Base-by-base conservation (phyloP, 352 stramenopile genomes). In the Phytophthora ohioensis region DNA sequence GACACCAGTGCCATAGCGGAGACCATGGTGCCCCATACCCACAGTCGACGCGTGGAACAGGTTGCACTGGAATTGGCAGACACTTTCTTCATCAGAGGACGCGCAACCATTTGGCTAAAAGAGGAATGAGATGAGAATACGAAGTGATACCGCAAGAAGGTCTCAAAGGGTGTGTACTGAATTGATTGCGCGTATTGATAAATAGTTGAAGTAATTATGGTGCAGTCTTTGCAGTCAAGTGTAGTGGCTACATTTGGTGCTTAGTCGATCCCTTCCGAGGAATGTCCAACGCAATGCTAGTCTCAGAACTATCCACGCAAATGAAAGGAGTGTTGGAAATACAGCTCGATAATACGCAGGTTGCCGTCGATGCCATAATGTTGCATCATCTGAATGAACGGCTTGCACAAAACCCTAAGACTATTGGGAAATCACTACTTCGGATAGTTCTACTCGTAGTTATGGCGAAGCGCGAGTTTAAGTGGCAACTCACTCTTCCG, bases 1-100 rank as follows among this genome's bases (percentile, higher is more conserved):
- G 60, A 63, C 39, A 71, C 61, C 4, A 75, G 9, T 4, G 43
- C 42, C 34, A 67, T 63, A 55, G 43, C 61, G 11, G 42, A 67
- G 61, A 71, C 67, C 55, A 75, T 55, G 3, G 11, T 51, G 17
- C 34, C 61, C 67, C 54, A 64, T 0, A 71, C 8, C 53, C 63
- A 69, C 7, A 71, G 11, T 39, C 67, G 52, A 11, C 46, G 63
- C 27, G 43, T 70, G 10, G 61, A 71, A 36, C 60, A 56, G 11
- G 49, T 43, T 53, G 64, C 30, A 36, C 41, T 52, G 32, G 64
- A 57, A 56, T 48, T 34, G 30, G 39, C 11, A 3, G 32, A n/a
- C 10, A 49, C 27, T 11, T 61, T 61, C 32, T 60, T 67, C 64
- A 67, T 71, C 3, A 61, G 34, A 48, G 34, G 15, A 30, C 10